Conservation (phyloP, 352 stramenopile genomes). For the Globisporangium canariense region DNA sequence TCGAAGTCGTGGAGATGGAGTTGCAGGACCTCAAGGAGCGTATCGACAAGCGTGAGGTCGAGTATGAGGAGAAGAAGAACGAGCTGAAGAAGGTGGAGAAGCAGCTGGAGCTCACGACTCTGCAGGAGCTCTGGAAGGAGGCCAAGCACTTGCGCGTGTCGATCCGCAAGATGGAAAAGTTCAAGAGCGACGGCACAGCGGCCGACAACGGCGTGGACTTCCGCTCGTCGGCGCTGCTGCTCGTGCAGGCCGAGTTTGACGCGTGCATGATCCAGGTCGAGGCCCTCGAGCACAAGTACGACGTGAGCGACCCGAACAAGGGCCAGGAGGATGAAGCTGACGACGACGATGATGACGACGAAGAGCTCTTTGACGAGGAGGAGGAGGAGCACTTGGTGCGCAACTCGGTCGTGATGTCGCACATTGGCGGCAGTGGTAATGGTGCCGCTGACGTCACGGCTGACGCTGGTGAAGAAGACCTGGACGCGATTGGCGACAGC, state of each 20-base stretch:
- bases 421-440: constrained; percentile 2
- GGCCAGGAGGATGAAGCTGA: constrained; percentile 52
- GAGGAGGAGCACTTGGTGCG: constrained; percentile 26
- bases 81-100: constrained; percentile 76
- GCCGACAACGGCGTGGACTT: constrained; percentile 63
- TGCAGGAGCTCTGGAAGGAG: constrained; percentile 81
- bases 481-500: constrained; percentile 26
- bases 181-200: constrained; percentile 57
- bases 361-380: constrained; percentile 38
- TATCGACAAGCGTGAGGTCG: constrained; percentile 61
- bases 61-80: constrained; percentile 76
- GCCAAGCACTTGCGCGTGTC: constrained; percentile 53
- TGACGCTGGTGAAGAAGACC: constrained; percentile 19
- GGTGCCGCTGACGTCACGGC: constrained; percentile 4
- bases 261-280: constrained; percentile 60
- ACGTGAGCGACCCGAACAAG: constrained; percentile 45
- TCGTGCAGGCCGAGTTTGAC: constrained; percentile 79
- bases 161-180: constrained; percentile 64
- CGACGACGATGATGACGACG: constrained; percentile 46
- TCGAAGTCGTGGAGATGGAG: constrained; percentile 82
- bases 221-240: constrained; percentile 53
- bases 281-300: constrained; percentile 69
- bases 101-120: constrained; percentile 55
- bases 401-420: constrained; percentile 12
- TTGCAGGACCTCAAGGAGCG: constrained; percentile 73